Conservation (phyloP, 176 grass and related monocot species). For the Rhynchospora breviuscula region DNA sequence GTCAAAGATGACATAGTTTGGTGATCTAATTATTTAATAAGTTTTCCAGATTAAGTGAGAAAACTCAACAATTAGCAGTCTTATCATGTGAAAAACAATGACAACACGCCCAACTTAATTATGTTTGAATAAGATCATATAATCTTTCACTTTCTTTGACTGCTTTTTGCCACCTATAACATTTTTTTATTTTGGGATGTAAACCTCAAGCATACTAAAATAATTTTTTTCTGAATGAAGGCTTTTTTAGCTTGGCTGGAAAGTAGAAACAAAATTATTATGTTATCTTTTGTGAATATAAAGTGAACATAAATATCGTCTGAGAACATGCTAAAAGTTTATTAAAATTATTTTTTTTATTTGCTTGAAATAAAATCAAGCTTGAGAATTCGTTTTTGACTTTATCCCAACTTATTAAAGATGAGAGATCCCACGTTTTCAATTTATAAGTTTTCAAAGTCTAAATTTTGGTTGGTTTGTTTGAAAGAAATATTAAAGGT, state of each 20-base stretch:
- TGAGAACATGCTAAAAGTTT: background rate
- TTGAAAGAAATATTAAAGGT: background rate
- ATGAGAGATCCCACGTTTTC: background rate
- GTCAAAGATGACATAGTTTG: too few species aligned
- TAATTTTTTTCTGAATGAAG: too few species aligned
- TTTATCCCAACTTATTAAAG: background rate
- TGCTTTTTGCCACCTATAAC: background rate
- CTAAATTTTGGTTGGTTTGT: background rate
- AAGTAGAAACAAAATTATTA: too few species aligned
- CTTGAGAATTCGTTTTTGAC: background rate
- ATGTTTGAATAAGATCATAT: background rate
- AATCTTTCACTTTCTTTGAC: background rate
- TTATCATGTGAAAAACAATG: background rate
- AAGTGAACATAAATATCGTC: background rate
- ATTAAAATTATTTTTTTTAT: background rate
- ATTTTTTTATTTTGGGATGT: too few species aligned
- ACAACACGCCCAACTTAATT: background rate
- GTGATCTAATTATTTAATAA: background rate
- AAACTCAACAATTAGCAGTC: background rate
- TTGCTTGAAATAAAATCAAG: background rate
- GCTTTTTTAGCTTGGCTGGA: too few species aligned
- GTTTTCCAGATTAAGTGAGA: constrained; percentile 1
- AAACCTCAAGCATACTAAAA: too few species aligned
- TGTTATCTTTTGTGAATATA: background rate
- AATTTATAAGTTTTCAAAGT: background rate